These are phyloP conservation scores for Collariella sp. DNA, from an alignment of 495 filamentous ascomycete genomes.

Conservation along the genomic window DNA sequence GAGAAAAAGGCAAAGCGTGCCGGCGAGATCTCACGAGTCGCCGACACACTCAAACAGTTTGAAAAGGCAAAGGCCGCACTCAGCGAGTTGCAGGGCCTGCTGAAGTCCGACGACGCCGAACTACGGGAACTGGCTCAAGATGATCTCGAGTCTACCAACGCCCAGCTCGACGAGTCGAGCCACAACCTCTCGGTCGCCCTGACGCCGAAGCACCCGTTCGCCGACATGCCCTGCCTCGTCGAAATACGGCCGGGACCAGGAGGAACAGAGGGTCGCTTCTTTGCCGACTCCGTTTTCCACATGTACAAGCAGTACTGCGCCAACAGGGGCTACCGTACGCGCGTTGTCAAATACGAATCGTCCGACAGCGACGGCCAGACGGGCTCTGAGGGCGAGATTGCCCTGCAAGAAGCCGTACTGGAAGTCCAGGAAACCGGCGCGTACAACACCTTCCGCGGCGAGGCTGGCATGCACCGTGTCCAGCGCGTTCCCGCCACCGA, in stretches of 20 bases:
- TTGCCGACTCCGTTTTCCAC: constrained; percentile 73
- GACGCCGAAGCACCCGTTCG: constrained; percentile 85
- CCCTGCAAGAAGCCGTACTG: constrained; percentile 75
- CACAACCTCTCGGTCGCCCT: constrained; percentile 61
- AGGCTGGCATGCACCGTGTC: constrained; percentile 90
- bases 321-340: constrained; percentile 39
- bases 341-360: constrained; percentile 45
- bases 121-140: constrained; percentile 61
- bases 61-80: constrained; percentile 50
- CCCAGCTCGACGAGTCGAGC: constrained; percentile 50
- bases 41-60: constrained; percentile 60
- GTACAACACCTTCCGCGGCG: constrained; percentile 70
- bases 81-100: constrained; percentile 43
- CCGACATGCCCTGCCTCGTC: constrained; percentile 80
- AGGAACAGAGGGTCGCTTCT: constrained; percentile 81
- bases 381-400: constrained; percentile 47
- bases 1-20: constrained; percentile 61
- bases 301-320: constrained; percentile 84
- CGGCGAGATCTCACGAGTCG: constrained; percentile 65
- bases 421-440: constrained; percentile 71
- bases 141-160: constrained; percentile 59
- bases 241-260: constrained; percentile 93
- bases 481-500: constrained; percentile 90
- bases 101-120: constrained; percentile 44
- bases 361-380: constrained; percentile 51